Base-by-base conservation (phyloP, 2,329 filamentous ascomycete species). In the Aspergillus ruber region DNA sequence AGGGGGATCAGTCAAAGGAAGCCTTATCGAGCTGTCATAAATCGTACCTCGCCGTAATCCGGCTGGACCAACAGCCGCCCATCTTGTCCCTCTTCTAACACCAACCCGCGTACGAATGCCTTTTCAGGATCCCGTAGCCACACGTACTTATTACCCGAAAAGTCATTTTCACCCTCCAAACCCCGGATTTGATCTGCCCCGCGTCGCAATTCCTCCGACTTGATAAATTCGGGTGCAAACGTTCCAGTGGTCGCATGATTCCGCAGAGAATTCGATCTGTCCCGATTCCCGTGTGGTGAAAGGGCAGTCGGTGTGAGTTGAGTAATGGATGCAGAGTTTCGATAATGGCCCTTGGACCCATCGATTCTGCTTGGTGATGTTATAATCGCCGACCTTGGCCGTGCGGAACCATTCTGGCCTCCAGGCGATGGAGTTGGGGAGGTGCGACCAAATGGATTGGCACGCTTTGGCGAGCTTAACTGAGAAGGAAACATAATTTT, bases 141-240 rank as follows among this genome's bases (percentile, higher is more conserved):
- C 55, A 98, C 90, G 75, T 97, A 98, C 74, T 93, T 83, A 74
- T 94, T 97, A 48, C 93, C 94, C 0, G 93, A 98, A 68, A 98
- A 97, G 76, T 98, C 93, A 67, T 96, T 97, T 64, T 96, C 91
- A 53, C 93, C 93, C 70, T 98, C 94, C 50, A 96, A 90, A 15
- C 88, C 86, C 17, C 77, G 74, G 25, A 83, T 75, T 51, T 72
- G 68, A 50, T 81, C 78, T 25, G 74, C 73, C 2, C 72, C 73
- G 44, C 75, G 75, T 56, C 82, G 78, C 68, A 87, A 74, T 55
- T 90, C 88, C 55, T 95, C 90, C 0, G 84, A 82, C 67, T 91
- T 93, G 71, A 98, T 97, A 69, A 98, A 98, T 8, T 89, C 88
- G 2, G 91, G 93, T 32, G 93, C 91, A 73, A 98, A 98, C 1